phyloP scores from a whole-genome alignment of 1,284 basidiomycete genomes.

The Moesziomyces antarcticus region DNA sequence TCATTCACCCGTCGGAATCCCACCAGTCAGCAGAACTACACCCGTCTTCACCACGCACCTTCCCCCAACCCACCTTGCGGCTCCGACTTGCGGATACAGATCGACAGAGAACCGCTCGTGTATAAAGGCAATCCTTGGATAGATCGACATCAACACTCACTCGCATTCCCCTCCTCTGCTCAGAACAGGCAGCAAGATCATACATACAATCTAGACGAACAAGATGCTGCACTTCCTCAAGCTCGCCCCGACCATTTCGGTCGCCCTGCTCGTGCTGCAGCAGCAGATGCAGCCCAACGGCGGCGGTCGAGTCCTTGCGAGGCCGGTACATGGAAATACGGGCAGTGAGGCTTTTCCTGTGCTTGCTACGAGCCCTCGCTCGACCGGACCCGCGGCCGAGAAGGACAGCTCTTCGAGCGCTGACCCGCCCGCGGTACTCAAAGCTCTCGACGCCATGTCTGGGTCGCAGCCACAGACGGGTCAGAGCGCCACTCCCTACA shows the following conservation, averaged over 20 bases:
- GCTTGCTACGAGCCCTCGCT: not conserved
- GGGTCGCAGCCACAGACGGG: conserved; percentile 10
- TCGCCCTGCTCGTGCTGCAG: conserved; percentile 16
- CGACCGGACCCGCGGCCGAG: not conserved
- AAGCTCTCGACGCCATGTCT: conserved; percentile 22
- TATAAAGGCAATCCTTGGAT: not conserved
- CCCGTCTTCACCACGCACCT: no score
- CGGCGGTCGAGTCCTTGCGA: conserved; percentile 12
- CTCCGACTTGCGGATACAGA: no score
- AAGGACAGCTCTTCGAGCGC: not conserved
- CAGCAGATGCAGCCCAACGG: conserved; percentile 3
- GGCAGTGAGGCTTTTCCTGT: not conserved
- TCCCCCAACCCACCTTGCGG: no score
- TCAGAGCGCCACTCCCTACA: not conserved
- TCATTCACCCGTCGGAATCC: no score
- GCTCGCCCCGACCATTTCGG: conserved; percentile 12
- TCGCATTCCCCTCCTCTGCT: not conserved
- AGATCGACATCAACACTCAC: conserved; percentile 1
- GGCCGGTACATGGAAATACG: conserved; percentile 4
- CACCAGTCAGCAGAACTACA: no score
- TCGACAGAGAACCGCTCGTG: no score
- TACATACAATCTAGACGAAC: conserved; percentile 4
- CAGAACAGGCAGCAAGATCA: conserved; percentile 6
- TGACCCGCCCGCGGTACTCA: conserved; percentile 15
- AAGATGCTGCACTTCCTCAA: conserved; percentile 19